phyloP scores from a whole-genome alignment of 2,329 filamentous ascomycete genomes.

The Diaporthe sp. region DNA sequence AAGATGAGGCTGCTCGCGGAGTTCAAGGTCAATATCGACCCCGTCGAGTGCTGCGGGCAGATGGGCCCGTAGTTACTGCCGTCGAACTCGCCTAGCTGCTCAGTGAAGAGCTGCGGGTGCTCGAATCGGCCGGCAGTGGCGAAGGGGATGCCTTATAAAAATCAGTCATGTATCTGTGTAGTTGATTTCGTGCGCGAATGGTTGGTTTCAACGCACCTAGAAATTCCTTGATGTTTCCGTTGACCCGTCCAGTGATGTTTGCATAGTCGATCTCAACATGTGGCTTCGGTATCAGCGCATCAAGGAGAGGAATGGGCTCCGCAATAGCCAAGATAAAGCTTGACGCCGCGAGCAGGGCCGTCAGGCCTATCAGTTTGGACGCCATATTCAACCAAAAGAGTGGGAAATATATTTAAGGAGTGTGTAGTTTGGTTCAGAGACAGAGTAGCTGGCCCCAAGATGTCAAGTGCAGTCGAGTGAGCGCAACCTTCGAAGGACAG shows the following conservation, averaged over 20 bases:
- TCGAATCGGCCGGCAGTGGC: conserved; percentile 1
- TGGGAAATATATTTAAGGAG: neutral
- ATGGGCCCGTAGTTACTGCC: neutral
- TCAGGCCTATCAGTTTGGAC: neutral
- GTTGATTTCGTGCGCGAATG: no score
- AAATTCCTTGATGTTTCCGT: neutral
- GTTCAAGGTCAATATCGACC: neutral
- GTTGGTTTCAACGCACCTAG: neutral
- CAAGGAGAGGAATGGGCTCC: neutral
- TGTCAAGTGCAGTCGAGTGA: neutral
- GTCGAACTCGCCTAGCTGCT: neutral
- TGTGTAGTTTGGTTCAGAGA: neutral
- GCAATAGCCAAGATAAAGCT: neutral
- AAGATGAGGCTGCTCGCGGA: neutral
- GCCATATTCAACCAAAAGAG: neutral
- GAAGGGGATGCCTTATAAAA: neutral
- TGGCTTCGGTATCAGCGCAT: neutral
- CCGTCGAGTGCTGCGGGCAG: neutral
- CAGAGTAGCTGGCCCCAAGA: neutral
- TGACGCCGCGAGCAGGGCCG: neutral
- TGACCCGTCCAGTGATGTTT: conserved; percentile 12
- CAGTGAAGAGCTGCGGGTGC: conserved; percentile 3
- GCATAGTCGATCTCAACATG: conserved; percentile 6
- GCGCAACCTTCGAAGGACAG: neutral
- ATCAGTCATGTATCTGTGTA: neutral